Conservation (phyloP, 257 asterid species). For the Nyctanthes arbortristis region DNA sequence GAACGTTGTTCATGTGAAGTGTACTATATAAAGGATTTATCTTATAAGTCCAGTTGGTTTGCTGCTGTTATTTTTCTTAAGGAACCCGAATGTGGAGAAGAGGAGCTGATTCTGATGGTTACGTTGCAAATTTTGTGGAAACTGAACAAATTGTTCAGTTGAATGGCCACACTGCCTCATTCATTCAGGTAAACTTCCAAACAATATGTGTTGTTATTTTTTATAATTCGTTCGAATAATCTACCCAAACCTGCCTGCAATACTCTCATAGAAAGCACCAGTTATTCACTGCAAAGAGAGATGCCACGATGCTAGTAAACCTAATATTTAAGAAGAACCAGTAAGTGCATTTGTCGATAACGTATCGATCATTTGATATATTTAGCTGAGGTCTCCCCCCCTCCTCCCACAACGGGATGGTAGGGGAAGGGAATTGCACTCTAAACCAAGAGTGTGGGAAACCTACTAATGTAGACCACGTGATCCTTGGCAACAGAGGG, state of each 20-base stretch:
- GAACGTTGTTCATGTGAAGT: slow-evolving; percentile 2
- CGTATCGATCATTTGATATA: too few species aligned
- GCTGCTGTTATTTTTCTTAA: slow-evolving; percentile 34
- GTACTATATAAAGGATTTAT: slow-evolving; percentile 1
- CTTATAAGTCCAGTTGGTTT: slow-evolving; percentile 28
- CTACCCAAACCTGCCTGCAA: background rate
- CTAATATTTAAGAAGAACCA: slow-evolving; percentile 1
- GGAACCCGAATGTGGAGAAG: slow-evolving; percentile 99
- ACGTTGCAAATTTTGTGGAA: slow-evolving; percentile 95
- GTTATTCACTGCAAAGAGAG: slow-evolving; percentile 15
- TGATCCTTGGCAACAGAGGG: too few species aligned
- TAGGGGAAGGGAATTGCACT: too few species aligned
- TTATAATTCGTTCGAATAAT: slow-evolving; percentile 14
- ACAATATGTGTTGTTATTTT: background rate
- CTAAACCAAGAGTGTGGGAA: too few species aligned
- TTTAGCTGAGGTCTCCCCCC: too few species aligned
- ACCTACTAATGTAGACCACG: too few species aligned
- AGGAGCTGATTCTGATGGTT: slow-evolving; percentile 98
- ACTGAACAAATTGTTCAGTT: slow-evolving; percentile 78
- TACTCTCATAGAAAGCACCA: slow-evolving; percentile 13
- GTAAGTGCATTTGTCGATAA: background rate
- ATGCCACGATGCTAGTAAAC: slow-evolving; percentile 20
- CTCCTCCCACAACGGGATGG: too few species aligned
- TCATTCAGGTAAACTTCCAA: slow-evolving; percentile 64
- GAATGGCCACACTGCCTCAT: slow-evolving; percentile 76